Conservation (phyloP, 2,329 filamentous ascomycete species). For the Penicillium sp. region DNA sequence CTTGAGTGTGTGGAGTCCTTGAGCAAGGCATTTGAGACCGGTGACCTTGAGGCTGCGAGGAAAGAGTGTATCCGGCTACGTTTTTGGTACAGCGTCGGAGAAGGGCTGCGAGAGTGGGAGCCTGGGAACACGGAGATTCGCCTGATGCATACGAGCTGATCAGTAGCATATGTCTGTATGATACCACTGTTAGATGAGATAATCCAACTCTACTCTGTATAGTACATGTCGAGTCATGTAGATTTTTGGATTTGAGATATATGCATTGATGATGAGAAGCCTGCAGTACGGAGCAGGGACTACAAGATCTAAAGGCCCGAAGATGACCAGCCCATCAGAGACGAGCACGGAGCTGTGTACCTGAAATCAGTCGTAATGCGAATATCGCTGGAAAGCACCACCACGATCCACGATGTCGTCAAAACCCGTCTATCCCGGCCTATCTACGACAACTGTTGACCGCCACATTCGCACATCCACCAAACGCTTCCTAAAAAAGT, state of each 20-base stretch:
- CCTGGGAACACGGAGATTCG: slow-evolving; percentile 64
- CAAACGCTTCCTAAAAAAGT: slow-evolving; percentile 11
- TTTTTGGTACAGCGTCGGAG: slow-evolving; percentile 88
- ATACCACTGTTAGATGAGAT: background rate
- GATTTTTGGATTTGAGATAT: background rate
- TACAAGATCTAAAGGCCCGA: background rate
- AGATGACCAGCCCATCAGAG: background rate
- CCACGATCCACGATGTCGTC: background rate
- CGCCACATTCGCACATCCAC: slow-evolving; percentile 7
- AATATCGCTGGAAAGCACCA: background rate
- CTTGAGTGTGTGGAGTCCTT: slow-evolving; percentile 63
- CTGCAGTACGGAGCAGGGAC: background rate
- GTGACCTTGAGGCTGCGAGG: slow-evolving; percentile 68
- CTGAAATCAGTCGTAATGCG: background rate
- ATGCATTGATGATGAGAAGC: background rate
- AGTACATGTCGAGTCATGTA: background rate
- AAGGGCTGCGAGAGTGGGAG: slow-evolving; percentile 83
- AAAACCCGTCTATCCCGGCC: background rate
- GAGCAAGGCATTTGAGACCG: slow-evolving; percentile 64
- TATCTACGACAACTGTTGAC: slow-evolving; percentile 6
- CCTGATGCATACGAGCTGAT: slow-evolving; percentile 54
- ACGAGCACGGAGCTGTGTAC: background rate
- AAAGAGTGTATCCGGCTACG: slow-evolving; percentile 73
- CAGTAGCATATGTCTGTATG: background rate
- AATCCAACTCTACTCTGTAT: background rate